Base-by-base conservation (phyloP, 2,329 filamentous ascomycete genomes). In the Zymoseptoria passerinii region DNA sequence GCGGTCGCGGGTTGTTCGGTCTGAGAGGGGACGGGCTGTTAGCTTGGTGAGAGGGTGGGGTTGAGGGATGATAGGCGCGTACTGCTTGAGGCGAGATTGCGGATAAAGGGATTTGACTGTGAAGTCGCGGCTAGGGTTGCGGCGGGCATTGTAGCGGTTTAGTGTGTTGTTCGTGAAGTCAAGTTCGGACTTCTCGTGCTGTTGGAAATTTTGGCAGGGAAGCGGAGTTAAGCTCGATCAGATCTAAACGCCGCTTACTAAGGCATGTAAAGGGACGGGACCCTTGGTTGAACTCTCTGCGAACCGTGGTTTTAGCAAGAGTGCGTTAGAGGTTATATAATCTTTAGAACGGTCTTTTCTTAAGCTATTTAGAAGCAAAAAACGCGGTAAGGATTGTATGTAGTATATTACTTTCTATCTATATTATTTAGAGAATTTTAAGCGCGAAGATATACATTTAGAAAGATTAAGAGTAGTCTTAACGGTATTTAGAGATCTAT, bases 41-140 rank as follows among this genome's bases (percentile, higher is more conserved):
- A 48, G 16, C 52, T 44, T 19, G 5, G 52, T n/a, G 49, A 48
- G 29, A 10, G 19, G 35, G 13, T 27, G 13, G 13, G 28, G n/a
- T n/a, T n/a, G n/a, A 19, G 28, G 82, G 88, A 52, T 81, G 77
- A 71, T 95, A 81, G n/a, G 59, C 52, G 58, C 81, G 63, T 71
- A 92, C 90, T 89, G 76, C 88, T 94, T 40, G 90, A 92, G 57
- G 89, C 89, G 63, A 95, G 84, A 71, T 92, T 86, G 73, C 85
- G 88, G 63, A 95, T 86, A 66, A 95, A 95, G 5, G 89, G 60
- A 27, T 51, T 64, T n/a, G 57, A 56, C 8, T 60, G 55, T 9
- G 63, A 62, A 49, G 57, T 48, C 50, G 56, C 52, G 2, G 44
- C 16, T 13, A 54, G 48, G 20, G 62, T 64, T 35, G 62, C 55